A percentile compares a stretch with the other conserved stretches of the same genome.
phyloP scores from a whole-genome alignment of 2,329 filamentous ascomycete species.

The Penicillium sp. region DNA sequence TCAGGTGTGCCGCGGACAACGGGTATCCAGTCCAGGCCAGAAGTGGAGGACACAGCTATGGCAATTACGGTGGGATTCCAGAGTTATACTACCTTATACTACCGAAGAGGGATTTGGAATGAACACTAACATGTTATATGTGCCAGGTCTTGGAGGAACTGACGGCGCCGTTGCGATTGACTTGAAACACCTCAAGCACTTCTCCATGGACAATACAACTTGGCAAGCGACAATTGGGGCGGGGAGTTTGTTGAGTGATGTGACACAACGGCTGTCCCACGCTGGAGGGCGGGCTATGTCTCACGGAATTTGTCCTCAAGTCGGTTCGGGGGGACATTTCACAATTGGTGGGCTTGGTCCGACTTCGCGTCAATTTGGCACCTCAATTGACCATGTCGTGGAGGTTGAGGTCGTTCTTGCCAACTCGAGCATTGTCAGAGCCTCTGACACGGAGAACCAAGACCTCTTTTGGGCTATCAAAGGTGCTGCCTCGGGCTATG shows the following conservation, averaged over 20 bases:
- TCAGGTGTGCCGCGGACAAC: slow-evolving; percentile 44
- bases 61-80: slow-evolving; percentile 39
- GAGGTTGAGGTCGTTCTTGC: slow-evolving; percentile 48
- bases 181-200: slow-evolving; percentile 29
- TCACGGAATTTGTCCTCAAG: slow-evolving; percentile 34
- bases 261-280: slow-evolving; percentile 22
- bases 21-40: slow-evolving; percentile 50
- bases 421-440: slow-evolving; percentile 31
- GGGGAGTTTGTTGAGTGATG: slow-evolving; percentile 28
- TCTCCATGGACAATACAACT: slow-evolving; percentile 30
- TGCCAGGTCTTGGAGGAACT: slow-evolving; percentile 14
- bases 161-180: slow-evolving; percentile 31
- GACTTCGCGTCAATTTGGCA: slow-evolving; percentile 48
- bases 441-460: slow-evolving; percentile 26
- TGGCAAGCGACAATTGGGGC: slow-evolving; percentile 34
- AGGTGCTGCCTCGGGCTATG: slow-evolving; percentile 37
- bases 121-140: neutral
- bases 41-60: slow-evolving; percentile 56
- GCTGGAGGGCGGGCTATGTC: slow-evolving; percentile 30
- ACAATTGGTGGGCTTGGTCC: slow-evolving; percentile 36
- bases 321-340: slow-evolving; percentile 38
- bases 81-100: neutral
- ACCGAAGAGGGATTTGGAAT: accelerated
- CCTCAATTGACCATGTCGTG: slow-evolving; percentile 50
- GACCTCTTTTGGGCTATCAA: slow-evolving; percentile 37